Evolutionary conservation across 768 basidiomycete species (phyloP).

Genomic region (Suillus paluster): DNA sequence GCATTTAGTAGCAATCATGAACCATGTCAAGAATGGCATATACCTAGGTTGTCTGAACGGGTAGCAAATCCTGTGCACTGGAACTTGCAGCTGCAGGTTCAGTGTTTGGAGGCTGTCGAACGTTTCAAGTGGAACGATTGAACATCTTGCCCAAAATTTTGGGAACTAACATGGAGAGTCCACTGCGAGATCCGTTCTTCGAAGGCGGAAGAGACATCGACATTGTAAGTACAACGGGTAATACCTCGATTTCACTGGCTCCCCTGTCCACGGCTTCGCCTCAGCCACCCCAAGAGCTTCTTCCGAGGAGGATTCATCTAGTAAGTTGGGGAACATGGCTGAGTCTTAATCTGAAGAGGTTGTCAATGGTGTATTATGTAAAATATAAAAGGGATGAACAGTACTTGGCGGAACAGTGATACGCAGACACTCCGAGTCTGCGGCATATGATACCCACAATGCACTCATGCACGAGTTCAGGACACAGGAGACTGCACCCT

Average conservation of each 20-base stretch:
- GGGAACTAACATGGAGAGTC: no score
- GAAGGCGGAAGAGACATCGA: no score
- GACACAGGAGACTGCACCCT: constrained; percentile 85
- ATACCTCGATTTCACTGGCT: no score
- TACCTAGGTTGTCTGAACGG: no score
- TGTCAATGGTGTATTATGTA: no score
- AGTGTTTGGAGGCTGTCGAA: neutral
- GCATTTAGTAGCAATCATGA: neutral
- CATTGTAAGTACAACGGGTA: no score
- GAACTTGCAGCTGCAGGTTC: neutral
- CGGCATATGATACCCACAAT: neutral
- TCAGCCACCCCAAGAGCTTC: no score
- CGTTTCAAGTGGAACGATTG: neutral
- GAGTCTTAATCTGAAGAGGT: no score
- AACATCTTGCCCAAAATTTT: neutral
- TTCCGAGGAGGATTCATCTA: no score
- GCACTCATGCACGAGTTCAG: constrained; percentile 45
- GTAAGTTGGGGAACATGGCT: no score
- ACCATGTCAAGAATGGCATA: neutral
- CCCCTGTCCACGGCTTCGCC: no score
- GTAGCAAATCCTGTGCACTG: neutral
- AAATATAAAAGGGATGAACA: no score
- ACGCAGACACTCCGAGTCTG: constrained; percentile 34
- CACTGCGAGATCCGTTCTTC: neutral
- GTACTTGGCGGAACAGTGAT: constrained; percentile 92